Evolutionary conservation across 257 asterid species (phyloP).

Genomic region (Capsicum pubescens): DNA sequence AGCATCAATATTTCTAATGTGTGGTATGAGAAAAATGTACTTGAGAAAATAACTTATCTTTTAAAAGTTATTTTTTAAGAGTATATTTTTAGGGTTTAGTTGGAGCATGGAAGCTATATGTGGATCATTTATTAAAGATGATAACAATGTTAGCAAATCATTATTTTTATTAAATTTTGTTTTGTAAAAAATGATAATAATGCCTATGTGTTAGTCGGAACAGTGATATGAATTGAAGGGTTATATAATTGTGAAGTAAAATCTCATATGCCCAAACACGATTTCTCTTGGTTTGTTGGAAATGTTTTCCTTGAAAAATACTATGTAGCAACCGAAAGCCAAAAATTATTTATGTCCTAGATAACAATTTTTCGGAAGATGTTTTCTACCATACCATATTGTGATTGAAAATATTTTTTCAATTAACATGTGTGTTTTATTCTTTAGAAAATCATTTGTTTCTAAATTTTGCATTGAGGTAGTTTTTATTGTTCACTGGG

Average conservation of each 20-base stretch:
- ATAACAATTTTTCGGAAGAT: neutral
- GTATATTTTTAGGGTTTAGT: neutral
- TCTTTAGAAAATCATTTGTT: neutral
- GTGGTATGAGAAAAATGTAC: neutral
- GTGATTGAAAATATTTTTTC: neutral
- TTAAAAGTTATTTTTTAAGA: neutral
- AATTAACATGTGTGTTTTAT: neutral
- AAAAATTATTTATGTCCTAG: no score
- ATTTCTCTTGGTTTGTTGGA: neutral
- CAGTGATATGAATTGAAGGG: neutral
- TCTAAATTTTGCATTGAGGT: neutral
- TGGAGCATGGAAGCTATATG: neutral
- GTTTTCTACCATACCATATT: neutral
- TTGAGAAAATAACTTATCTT: neutral
- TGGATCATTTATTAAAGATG: neutral
- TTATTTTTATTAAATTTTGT: neutral
- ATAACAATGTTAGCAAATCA: no score
- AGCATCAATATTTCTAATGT: neutral
- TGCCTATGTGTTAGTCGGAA: neutral
- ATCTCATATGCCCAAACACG: neutral
- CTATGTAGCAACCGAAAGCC: neutral
- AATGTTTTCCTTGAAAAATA: no score
- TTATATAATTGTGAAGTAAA: neutral
- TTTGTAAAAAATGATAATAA: neutral
- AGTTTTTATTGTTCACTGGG: neutral